A percentile compares a stretch with the other conserved stretches of the same genome.
These are phyloP conservation scores for Dispira simplex DNA, from an alignment of 192 early-diverging fungal species.

Conservation along the genomic window DNA sequence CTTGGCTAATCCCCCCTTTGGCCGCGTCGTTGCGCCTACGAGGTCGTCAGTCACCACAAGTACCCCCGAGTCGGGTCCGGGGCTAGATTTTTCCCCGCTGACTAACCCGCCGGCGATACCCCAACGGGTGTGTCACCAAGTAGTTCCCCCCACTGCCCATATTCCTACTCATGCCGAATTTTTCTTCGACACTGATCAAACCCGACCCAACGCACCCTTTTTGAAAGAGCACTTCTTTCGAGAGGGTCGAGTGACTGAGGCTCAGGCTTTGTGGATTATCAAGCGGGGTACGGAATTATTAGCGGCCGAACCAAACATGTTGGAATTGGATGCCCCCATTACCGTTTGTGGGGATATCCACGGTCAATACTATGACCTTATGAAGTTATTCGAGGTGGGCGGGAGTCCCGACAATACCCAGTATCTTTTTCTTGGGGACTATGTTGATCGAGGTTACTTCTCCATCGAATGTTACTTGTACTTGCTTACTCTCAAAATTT, in stretches of 20 bases:
- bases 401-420: constrained; percentile 80
- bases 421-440: constrained; percentile 92
- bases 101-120: not conserved
- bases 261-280: constrained; percentile 82
- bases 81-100: too few relatives aligned
- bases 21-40: too few relatives aligned
- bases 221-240: constrained; percentile 84
- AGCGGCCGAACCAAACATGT: constrained; percentile 63
- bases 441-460: constrained; percentile 95
- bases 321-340: constrained; percentile 82
- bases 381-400: constrained; percentile 97
- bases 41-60: too few relatives aligned
- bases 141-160: constrained; percentile 32
- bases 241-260: constrained; percentile 82
- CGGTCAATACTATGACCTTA: constrained; percentile 94
- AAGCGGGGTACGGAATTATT: constrained; percentile 67
- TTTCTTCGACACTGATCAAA: constrained; percentile 46
- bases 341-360: constrained; percentile 97
- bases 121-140: constrained; percentile 21
- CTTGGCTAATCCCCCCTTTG: too few relatives aligned
- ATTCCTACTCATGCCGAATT: constrained; percentile 44
- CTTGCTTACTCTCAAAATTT: constrained; percentile 80
- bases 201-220: constrained; percentile 66
- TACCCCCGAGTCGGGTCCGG: too few relatives aligned
- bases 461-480: constrained; percentile 94